Conservation (phyloP, 2,329 filamentous ascomycete species). For the Boeremia exigua region DNA sequence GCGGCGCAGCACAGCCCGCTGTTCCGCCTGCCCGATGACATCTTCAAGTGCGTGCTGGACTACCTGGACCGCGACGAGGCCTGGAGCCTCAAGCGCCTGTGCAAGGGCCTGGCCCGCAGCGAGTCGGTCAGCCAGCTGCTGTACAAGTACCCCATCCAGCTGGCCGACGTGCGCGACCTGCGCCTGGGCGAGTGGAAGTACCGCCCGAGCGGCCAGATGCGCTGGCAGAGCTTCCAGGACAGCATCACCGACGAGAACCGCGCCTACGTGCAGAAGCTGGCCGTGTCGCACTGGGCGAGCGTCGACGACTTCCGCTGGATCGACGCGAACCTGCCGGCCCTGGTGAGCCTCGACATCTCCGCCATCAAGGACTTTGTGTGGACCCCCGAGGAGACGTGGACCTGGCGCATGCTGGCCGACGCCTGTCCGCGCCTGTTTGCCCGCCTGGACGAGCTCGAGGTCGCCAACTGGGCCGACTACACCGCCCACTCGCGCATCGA, state of each 20-base stretch:
- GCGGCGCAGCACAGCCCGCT: conserved; percentile 33
- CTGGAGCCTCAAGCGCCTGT: conserved; percentile 42
- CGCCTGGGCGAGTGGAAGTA: conserved; percentile 45
- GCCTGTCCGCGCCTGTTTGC: conserved; percentile 41
- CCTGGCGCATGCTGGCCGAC: conserved; percentile 42
- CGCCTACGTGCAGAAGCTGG: conserved; percentile 41
- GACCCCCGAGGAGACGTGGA: conserved; percentile 47
- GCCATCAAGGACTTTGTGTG: conserved; percentile 48
- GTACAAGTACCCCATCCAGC: conserved; percentile 42
- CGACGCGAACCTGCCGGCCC: conserved; percentile 42
- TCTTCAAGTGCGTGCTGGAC: conserved; percentile 46
- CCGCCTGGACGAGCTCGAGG: conserved; percentile 43
- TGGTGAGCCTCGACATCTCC: conserved; percentile 42
- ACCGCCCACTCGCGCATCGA: conserved; percentile 45
- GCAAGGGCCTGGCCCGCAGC: conserved; percentile 40
- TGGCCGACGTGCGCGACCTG: conserved; percentile 40
- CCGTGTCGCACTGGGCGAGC: conserved; percentile 45
- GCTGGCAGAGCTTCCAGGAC: conserved; percentile 41
- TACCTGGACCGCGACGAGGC: conserved; percentile 43
- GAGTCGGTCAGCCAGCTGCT: conserved; percentile 40
- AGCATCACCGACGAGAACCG: conserved; percentile 44
- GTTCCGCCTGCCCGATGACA: conserved; percentile 43
- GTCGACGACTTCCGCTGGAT: conserved; percentile 48
- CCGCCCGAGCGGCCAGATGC: conserved; percentile 28
- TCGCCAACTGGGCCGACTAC: conserved; percentile 48